Evolutionary conservation across 805 yeast genomes (phyloP).

Genomic region (Ogataea ramenticola): DNA sequence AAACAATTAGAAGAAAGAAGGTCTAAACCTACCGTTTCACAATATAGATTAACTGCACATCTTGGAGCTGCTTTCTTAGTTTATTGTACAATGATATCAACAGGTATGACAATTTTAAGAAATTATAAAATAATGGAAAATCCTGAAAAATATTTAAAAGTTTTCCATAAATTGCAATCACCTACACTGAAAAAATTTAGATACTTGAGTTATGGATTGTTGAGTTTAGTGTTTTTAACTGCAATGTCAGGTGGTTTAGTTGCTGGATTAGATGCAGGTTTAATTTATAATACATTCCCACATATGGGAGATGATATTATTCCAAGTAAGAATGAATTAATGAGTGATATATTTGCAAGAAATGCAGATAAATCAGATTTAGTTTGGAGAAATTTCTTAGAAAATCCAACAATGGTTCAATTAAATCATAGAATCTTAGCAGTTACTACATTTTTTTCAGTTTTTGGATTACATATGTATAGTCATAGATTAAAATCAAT

Average conservation of each 20-base stretch:
- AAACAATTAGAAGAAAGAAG: constrained; percentile 68
- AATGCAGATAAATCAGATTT: constrained; percentile 61
- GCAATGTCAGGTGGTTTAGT: constrained; percentile 98
- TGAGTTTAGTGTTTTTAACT: constrained; percentile 71
- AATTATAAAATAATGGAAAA: constrained; percentile 63
- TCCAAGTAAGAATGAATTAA: constrained; percentile 72
- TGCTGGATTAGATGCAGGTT: constrained; percentile 96
- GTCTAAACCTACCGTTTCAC: constrained; percentile 96
- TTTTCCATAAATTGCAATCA: constrained; percentile 53
- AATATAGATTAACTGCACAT: constrained; percentile 89
- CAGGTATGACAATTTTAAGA: constrained; percentile 77
- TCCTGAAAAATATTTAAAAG: constrained; percentile 49
- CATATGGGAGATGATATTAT: constrained; percentile 84
- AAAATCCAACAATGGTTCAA: constrained; percentile 95
- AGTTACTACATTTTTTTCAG: constrained; percentile 64
- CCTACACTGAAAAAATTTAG: constrained; percentile 56
- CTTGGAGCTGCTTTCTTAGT: constrained; percentile 86
- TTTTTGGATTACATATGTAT: constrained; percentile 65
- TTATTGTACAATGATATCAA: constrained; percentile 84
- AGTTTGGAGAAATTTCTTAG: constrained; percentile 88
- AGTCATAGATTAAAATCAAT: constrained; percentile 46
- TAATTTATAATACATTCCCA: constrained; percentile 93
- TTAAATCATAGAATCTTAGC: constrained; percentile 85
- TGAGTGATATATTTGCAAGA: constrained; percentile 68
- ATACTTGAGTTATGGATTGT: constrained; percentile 44